Evolutionary conservation across 1,284 basidiomycete species (phyloP).

Genomic region (Cutaneotrichosporon arboriforme): DNA sequence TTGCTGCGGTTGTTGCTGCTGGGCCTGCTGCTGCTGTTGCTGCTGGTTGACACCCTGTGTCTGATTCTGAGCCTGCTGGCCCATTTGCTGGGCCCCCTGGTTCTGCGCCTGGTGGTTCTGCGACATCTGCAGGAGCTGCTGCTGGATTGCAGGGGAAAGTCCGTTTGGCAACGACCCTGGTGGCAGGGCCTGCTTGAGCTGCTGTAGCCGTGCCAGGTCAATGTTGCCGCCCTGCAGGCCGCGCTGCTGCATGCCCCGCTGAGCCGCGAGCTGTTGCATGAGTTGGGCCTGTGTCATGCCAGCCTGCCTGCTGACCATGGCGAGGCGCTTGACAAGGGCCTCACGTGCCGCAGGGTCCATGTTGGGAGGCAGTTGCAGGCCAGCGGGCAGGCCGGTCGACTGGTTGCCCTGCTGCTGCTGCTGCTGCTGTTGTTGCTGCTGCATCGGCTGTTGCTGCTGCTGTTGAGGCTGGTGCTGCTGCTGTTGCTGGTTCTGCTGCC

Average conservation of each 20-base stretch:
- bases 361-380: not conserved
- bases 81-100: not conserved
- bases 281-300: slow-evolving; percentile 5
- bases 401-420: slow-evolving; percentile 1
- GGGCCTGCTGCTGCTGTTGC: slow-evolving; percentile 3
- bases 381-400: not conserved
- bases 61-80: slow-evolving; percentile 2
- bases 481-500: slow-evolving; percentile 3
- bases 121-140: slow-evolving; percentile 10
- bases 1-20: slow-evolving; percentile 2
- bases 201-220: slow-evolving; percentile 12
- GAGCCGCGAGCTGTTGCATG: slow-evolving; percentile 5
- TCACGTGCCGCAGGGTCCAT: slow-evolving; percentile 6
- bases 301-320: slow-evolving; percentile 5
- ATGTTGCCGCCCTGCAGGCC: slow-evolving; percentile 2
- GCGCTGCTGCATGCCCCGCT: not conserved
- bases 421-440: slow-evolving; percentile 2
- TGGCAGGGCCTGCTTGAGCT: slow-evolving; percentile 6
- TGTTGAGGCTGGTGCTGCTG: not conserved
- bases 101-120: slow-evolving; percentile 7
- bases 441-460: slow-evolving; percentile 3
- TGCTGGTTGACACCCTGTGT: not conserved
- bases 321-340: slow-evolving; percentile 5
- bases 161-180: slow-evolving; percentile 1
- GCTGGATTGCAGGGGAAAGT: slow-evolving; percentile 10